Evolutionary conservation across 2,329 filamentous ascomycete genomes (phyloP), one percentile per base, ranked within the genome.

Genomic region (Nakataea oryzae): DNA sequence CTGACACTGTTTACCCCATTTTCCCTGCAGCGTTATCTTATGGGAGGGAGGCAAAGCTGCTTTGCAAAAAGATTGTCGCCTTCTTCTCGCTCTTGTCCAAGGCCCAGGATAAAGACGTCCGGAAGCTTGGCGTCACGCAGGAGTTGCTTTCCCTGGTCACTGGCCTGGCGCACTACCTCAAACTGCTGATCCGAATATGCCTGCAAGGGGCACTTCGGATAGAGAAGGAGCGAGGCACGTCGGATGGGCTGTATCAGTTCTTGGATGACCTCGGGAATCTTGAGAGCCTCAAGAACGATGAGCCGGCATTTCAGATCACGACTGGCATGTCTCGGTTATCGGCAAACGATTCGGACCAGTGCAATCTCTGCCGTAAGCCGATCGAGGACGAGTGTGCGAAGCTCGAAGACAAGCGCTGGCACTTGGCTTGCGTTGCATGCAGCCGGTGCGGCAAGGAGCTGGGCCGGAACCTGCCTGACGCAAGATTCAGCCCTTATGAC

Each of bases 51-150:
- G 90, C 95, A n/a, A 99, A 99, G 75, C 81, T 99, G 60, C 84
- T 99, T n/a, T 99, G 95, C 80, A 99, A 99, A 76, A 99, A 99
- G 75, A 96, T 99, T 62, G 95, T 99, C 7, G 91, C 93, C 29
- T 99, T 99, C 79, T 99, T 99, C 74, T 92, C 92, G 14, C 79
- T 99, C 24, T 81, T 99, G 11, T 96, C 93, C 7, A 96, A 96
- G 74, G 95, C 93, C 1, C 93, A 97, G 72, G 93, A 97, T 70
- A 91, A 87, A 11, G 90, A 89, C n/a, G 86, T 90, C 50, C 84
- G 91, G 63, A 95, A 97, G 72, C 85, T 97, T 55, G 95, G 95
- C 56, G 95, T 99, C 34, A 99, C 95, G 11, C 95, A 99, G 73
- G 95, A 99, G 73, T 82, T 99, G n/a, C 78, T 99, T n/a, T 96